These are phyloP conservation scores for Pleodorina starrii DNA, from an alignment of 139 green algal genomes.

Conservation along the genomic window DNA sequence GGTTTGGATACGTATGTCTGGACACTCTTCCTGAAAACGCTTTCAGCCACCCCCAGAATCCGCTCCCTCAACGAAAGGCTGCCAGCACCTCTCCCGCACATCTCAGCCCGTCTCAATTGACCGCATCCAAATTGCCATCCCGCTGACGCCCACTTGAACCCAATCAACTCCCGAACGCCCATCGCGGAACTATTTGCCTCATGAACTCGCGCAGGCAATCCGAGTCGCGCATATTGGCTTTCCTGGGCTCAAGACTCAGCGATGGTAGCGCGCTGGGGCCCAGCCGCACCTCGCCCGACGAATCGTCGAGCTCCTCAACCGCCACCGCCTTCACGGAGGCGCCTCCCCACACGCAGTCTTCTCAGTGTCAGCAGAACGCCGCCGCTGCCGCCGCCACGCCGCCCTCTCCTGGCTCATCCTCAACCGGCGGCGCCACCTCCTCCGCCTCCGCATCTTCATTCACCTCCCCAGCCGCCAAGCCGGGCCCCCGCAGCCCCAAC, in stretches of 20 bases:
- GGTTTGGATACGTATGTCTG: no score
- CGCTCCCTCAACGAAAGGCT: no score
- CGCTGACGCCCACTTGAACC: neutral
- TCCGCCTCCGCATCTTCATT: neutral
- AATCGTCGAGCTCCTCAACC: neutral
- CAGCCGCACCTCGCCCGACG: neutral
- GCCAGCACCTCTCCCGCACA: no score
- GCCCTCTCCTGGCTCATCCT: no score
- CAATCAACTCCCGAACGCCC: neutral
- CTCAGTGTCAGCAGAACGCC: no score
- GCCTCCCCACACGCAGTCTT: no score
- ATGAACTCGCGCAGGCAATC: neutral
- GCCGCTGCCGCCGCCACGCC: no score
- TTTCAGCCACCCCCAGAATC: no score
- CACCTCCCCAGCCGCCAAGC: neutral
- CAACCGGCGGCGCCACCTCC: neutral
- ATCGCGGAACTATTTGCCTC: neutral
- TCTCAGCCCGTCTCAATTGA: neutral
- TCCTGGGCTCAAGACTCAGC: neutral
- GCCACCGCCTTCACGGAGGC: no score
- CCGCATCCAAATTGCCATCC: neutral
- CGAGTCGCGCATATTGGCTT: neutral
- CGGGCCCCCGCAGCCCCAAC: neutral
- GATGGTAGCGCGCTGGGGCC: neutral
- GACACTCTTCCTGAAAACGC: no score